A percentile compares a stretch with the other conserved stretches of the same genome.
These are phyloP conservation scores for Eimeria brunetti DNA, from an alignment of 169 alveolate species.

Conservation along the genomic window DNA sequence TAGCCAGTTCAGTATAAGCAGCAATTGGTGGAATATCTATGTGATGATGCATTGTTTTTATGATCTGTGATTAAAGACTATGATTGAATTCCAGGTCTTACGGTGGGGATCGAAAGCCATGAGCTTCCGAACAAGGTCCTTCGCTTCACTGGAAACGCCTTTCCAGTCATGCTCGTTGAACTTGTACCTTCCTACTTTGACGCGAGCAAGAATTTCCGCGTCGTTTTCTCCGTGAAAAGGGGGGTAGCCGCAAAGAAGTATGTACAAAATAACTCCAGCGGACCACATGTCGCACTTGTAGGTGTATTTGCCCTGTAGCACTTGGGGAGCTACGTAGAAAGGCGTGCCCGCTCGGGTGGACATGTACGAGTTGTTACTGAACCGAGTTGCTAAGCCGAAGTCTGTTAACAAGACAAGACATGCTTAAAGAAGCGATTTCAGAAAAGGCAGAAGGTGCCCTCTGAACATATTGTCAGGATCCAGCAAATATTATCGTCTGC, in stretches of 20 bases:
- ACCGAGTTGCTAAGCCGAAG: conserved; percentile 91
- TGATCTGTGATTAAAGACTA: neutral
- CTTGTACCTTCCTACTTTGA: conserved; percentile 82
- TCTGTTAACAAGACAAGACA: conserved; percentile 80
- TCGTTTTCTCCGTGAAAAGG: conserved; percentile 92
- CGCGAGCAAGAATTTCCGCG: conserved; percentile 86
- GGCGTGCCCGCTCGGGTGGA: conserved; percentile 89
- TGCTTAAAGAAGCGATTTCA: neutral
- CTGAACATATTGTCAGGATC: neutral
- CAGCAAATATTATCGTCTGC: neutral
- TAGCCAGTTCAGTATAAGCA: neutral
- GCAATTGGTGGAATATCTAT: neutral
- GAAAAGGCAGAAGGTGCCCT: neutral
- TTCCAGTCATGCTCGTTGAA: conserved; percentile 91
- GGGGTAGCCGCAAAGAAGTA: conserved; percentile 92
- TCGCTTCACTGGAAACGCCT: conserved; percentile 94
- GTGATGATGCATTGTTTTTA: neutral
- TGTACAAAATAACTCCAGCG: conserved; percentile 94
- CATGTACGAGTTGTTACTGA: conserved; percentile 81
- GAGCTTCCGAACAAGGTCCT: conserved; percentile 93
- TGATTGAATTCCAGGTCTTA: neutral
- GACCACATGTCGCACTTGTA: conserved; percentile 97
- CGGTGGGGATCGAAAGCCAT: conserved; percentile 83
- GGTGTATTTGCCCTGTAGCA: conserved; percentile 94
- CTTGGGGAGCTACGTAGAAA: conserved; percentile 98